A percentile compares a stretch with the other conserved stretches of the same genome.
These are phyloP conservation scores for Clonostachys rhizophaga DNA, from an alignment of 2,329 filamentous ascomycete species.

Conservation along the genomic window DNA sequence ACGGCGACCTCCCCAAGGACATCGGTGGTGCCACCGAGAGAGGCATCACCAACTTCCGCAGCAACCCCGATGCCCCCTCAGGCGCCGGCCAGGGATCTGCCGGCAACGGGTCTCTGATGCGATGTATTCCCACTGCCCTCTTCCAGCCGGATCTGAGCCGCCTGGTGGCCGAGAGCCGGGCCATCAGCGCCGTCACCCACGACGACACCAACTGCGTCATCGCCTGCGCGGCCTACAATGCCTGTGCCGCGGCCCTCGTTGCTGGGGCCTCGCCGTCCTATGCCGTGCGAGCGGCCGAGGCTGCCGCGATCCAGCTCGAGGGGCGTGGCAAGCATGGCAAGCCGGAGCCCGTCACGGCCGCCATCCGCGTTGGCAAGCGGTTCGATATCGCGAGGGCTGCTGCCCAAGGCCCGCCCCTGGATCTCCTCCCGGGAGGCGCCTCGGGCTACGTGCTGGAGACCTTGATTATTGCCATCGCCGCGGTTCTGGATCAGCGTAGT, in stretches of 20 bases:
- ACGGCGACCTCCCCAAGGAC: conserved; percentile 21
- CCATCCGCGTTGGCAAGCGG: conserved; percentile 17
- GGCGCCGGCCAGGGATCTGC: conserved; percentile 31
- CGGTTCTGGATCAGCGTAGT: conserved; percentile 27
- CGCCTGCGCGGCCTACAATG: conserved; percentile 33
- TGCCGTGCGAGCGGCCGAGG: conserved; percentile 20
- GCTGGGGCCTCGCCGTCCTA: conserved; percentile 9
- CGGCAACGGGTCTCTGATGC: conserved; percentile 42
- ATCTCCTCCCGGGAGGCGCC: conserved; percentile 16
- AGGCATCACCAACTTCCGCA: conserved; percentile 22
- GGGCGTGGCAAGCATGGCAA: neutral
- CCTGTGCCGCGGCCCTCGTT: conserved; percentile 25
- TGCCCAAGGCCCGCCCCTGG: conserved; percentile 15
- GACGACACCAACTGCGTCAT: conserved; percentile 25
- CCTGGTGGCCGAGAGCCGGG: conserved; percentile 21
- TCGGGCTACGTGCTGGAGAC: conserved; percentile 37
- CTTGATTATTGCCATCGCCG: conserved; percentile 31
- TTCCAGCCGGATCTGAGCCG: conserved; percentile 21
- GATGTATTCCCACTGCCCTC: conserved; percentile 37
- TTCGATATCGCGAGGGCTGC: conserved; percentile 20
- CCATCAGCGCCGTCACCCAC: conserved; percentile 32
- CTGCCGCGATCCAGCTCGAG: conserved; percentile 13
- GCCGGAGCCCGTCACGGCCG: conserved; percentile 9
- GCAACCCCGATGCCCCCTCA: conserved; percentile 15
- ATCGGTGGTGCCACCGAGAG: conserved; percentile 30